Evolutionary conservation across 768 basidiomycete genomes (phyloP), one percentile per base, ranked within the genome.

Genomic region (Mycena filopes): DNA sequence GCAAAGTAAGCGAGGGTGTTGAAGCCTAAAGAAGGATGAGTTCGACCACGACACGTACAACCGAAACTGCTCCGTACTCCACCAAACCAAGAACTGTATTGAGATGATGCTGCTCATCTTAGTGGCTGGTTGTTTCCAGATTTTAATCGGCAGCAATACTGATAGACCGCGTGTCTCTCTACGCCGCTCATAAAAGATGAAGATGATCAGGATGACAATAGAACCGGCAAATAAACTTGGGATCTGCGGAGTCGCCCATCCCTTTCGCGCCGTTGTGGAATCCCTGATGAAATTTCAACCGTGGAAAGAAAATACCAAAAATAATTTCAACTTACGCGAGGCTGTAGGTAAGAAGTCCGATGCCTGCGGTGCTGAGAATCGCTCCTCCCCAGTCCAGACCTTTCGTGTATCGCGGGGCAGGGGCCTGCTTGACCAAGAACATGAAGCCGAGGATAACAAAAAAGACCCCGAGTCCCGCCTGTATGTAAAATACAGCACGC

Each of bases 361-460:
- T 65, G 9, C 78, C 78, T 2, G 70, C 60, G 18, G 73, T 73
- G 51, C 78, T 79, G 15, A 79, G 67, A 13, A 75, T 31, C 4
- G 76, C 76, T 25, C 78, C 78, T 29, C 77, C 73, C 77, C 75
- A 78, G 66, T 79, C 78, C 21, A 79, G 53, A 10, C 78, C 78
- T 59, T 77, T 78, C 28, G 55, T 72, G 57, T 78, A 78, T 38
- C 72, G 65, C n/a, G 45, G 53, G 16, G 61, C 60, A n/a, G 72
- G 66, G 15, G 66, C 54, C 23, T 59, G 57, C 6, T 70, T 65
- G 64, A 47, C 42, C 64, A 75, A 36, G 72, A 71, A 47, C 51
- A 68, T 23, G 66, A 58, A 69, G 6, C 76, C 77, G 10, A 75
- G 57, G 18, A 68, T 63, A 25, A 73, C 72, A 50, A 79, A 74